Percentiles rank a stretch among this genome's conserved stretches.
phyloP scores from a whole-genome alignment of 306 rosid genomes.

The Vigna nakashimae region DNA sequence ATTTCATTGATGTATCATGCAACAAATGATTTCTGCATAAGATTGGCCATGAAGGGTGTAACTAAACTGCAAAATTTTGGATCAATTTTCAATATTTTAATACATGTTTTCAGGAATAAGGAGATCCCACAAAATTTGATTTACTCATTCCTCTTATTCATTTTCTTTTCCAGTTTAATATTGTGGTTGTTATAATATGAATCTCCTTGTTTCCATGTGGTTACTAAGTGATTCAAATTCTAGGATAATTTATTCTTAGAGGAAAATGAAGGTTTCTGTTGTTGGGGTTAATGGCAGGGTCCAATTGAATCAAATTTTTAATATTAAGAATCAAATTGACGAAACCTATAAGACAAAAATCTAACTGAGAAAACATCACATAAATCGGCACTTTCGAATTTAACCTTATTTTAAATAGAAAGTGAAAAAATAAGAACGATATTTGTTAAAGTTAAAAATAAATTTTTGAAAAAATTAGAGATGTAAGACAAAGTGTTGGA shows the following conservation, averaged over 20 bases:
- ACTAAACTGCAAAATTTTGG: conserved; percentile 27
- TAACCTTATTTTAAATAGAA: too few species aligned
- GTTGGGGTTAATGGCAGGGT: fast-evolving
- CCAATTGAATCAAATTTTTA: too few species aligned
- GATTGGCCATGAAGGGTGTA: conserved; percentile 86
- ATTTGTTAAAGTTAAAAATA: too few species aligned
- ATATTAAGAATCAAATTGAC: too few species aligned
- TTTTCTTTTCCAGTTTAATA: conserved; percentile 28
- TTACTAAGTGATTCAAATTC: too few species aligned
- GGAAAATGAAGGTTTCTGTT: too few species aligned
- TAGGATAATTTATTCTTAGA: too few species aligned
- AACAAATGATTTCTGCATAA: conserved; percentile 99
- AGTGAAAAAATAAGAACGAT: too few species aligned
- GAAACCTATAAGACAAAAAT: too few species aligned
- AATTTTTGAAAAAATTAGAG: too few species aligned
- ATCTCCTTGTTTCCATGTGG: conserved; percentile 16
- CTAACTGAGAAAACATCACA: fast-evolving
- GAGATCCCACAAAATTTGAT: conserved; percentile 23
- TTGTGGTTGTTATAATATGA: not conserved
- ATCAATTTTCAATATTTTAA: conserved; percentile 22
- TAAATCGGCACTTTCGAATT: too few species aligned
- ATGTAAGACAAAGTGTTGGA: too few species aligned
- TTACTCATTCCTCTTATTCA: conserved; percentile 33
- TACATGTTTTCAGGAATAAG: not conserved
- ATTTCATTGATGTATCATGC: conserved; percentile 53